These are phyloP conservation scores for Emergomyces africanus DNA, from an alignment of 2,329 filamentous ascomycete species.

Conservation along the genomic window DNA sequence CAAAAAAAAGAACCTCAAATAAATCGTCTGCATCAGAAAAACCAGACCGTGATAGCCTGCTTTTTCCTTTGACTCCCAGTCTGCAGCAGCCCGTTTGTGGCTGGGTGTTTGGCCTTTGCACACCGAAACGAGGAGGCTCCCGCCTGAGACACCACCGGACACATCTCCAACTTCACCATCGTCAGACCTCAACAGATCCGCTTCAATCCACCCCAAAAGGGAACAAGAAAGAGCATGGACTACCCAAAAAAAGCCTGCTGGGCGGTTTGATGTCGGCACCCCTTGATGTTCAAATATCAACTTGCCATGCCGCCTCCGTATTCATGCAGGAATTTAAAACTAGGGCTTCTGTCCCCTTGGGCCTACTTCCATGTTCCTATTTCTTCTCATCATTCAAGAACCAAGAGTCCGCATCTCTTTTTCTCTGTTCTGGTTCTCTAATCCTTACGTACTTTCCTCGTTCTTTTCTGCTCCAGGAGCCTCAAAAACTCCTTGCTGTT, in stretches of 20 bases:
- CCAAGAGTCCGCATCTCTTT: background rate
- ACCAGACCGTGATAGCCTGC: background rate
- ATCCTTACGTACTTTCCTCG: background rate
- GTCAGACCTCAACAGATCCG: slow-evolving; percentile 7
- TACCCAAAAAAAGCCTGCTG: background rate
- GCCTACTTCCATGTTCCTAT: background rate
- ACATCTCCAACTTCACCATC: slow-evolving; percentile 11
- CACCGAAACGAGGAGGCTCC: slow-evolving; percentile 7
- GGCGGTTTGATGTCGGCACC: background rate
- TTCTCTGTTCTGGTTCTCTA: background rate
- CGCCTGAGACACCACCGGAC: slow-evolving; percentile 9
- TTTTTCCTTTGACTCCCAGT: background rate
- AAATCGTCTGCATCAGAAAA: background rate
- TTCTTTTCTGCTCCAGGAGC: slow-evolving; percentile 10
- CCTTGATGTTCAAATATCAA: background rate
- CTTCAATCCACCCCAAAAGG: background rate
- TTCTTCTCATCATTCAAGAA: background rate
- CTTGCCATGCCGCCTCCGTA: background rate
- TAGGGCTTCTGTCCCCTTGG: background rate
- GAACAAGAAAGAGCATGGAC: background rate
- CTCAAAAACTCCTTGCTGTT: slow-evolving; percentile 4
- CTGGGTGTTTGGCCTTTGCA: background rate
- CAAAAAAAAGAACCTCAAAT: background rate
- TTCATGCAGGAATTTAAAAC: slow-evolving; percentile 2
- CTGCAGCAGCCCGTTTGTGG: background rate